Conservation (phyloP, 176 grass and related monocot genomes). For the Metroxylon sagu region DNA sequence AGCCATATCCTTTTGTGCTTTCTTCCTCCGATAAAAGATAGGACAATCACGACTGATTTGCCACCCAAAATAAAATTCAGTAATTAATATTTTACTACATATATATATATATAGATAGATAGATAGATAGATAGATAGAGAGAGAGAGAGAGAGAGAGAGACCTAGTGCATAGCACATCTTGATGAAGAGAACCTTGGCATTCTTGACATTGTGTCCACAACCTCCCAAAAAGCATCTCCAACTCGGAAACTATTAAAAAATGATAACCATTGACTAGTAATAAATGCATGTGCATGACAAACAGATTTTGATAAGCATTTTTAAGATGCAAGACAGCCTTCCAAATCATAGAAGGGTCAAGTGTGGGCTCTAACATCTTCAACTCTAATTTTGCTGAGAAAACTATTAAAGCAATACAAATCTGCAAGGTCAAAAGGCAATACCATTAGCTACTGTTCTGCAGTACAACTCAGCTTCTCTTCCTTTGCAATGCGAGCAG, state of each 20-base stretch:
- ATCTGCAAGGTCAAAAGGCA: conserved; percentile 8
- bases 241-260: conserved; percentile 56
- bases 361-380: too few species aligned
- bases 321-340: too few species aligned
- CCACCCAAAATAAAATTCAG: background rate
- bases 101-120: too few species aligned
- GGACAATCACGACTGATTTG: conserved; percentile 81
- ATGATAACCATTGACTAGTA: too few species aligned
- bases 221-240: conserved; percentile 79
- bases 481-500: conserved; percentile 92
- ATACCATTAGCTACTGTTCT: conserved; percentile 90
- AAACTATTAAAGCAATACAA: background rate
- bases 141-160: background rate
- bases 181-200: conserved; percentile 98
- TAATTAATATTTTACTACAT: background rate
- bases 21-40: conserved; percentile 88
- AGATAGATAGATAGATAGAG: background rate
- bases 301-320: too few species aligned
- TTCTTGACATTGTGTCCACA: conserved; percentile 98
- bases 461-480: conserved; percentile 94
- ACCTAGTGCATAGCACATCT: conserved; percentile 98
- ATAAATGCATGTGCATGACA: too few species aligned
- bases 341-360: too few species aligned
- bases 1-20: conserved; percentile 96
- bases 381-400: too few species aligned